These are phyloP conservation scores for Microcyclosporella mali DNA, from an alignment of 2,329 filamentous ascomycete species.

Conservation along the genomic window DNA sequence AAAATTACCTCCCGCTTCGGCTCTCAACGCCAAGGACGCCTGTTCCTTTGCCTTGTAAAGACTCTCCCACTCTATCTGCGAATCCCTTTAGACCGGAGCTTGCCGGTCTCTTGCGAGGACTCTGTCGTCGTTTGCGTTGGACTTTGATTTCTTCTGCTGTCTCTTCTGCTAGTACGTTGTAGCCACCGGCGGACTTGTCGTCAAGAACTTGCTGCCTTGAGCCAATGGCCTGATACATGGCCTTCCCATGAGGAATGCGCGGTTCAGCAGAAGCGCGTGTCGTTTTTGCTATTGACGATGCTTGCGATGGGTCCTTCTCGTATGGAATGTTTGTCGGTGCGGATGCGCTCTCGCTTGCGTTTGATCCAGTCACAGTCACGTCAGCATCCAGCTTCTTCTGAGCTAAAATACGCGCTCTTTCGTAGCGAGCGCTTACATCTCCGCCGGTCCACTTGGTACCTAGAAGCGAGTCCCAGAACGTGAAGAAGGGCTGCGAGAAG, in stretches of 20 bases:
- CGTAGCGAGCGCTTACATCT: slow-evolving; percentile 54
- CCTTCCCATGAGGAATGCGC: slow-evolving; percentile 32
- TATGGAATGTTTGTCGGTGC: slow-evolving; percentile 21
- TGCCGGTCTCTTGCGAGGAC: slow-evolving; percentile 36
- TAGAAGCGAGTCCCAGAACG: slow-evolving; percentile 81
- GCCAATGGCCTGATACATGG: slow-evolving; percentile 33
- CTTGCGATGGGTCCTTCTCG: slow-evolving; percentile 19
- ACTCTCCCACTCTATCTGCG: slow-evolving; percentile 41
- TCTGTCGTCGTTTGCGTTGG: slow-evolving; percentile 32
- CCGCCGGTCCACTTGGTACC: slow-evolving; percentile 77
- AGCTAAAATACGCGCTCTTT: slow-evolving; percentile 49
- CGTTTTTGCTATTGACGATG: slow-evolving; percentile 19
- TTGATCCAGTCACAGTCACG: slow-evolving; percentile 14
- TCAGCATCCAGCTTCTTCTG: slow-evolving; percentile 53
- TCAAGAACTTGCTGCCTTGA: slow-evolving; percentile 39
- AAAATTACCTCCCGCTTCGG: slow-evolving; percentile 16
- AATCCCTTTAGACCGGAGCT: slow-evolving; percentile 40
- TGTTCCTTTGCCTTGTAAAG: slow-evolving; percentile 40
- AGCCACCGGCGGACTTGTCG: slow-evolving; percentile 32
- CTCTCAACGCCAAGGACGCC: slow-evolving; percentile 43
- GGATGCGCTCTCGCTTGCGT: slow-evolving; percentile 7
- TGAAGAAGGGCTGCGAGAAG: slow-evolving; percentile 79
- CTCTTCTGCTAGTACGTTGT: slow-evolving; percentile 35
- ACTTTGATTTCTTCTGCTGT: slow-evolving; percentile 34
- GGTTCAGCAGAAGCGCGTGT: slow-evolving; percentile 19